phyloP scores from a whole-genome alignment of 2,329 filamentous ascomycete species.

The Sporothrix curviconia region DNA sequence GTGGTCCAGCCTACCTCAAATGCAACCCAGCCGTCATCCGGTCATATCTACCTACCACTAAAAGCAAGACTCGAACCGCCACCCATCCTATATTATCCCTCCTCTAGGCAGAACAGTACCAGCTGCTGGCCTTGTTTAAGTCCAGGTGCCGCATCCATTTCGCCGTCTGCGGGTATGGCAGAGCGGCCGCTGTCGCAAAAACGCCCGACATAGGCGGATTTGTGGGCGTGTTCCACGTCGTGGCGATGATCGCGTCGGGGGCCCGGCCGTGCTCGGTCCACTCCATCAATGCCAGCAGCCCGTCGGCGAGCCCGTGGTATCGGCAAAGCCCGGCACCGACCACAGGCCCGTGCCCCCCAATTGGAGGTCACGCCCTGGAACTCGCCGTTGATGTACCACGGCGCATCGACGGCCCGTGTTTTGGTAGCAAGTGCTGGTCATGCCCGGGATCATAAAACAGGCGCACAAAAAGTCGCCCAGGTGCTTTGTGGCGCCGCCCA shows the following conservation, averaged over 20 bases:
- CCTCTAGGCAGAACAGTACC: slow-evolving; percentile 23
- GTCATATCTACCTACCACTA: too few relatives aligned
- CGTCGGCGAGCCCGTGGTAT: slow-evolving; percentile 32
- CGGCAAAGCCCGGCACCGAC: slow-evolving; percentile 31
- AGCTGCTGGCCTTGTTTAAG: slow-evolving; percentile 24
- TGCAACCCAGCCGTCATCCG: too few relatives aligned
- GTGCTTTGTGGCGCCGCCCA: slow-evolving; percentile 18
- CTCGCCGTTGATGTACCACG: slow-evolving; percentile 34
- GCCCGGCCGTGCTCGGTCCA: slow-evolving; percentile 32
- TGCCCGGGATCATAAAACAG: slow-evolving; percentile 49
- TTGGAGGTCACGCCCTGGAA: slow-evolving; percentile 24
- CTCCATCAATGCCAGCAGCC: slow-evolving; percentile 31
- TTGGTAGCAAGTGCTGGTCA: slow-evolving; percentile 42
- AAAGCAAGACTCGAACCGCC: too few relatives aligned
- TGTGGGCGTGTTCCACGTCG: slow-evolving; percentile 18
- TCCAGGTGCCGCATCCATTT: slow-evolving; percentile 28
- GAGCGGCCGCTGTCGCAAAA: slow-evolving; percentile 34
- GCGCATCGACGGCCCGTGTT: slow-evolving; percentile 32
- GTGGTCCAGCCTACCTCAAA: too few relatives aligned
- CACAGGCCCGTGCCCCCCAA: slow-evolving; percentile 28
- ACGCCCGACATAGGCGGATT: slow-evolving; percentile 24
- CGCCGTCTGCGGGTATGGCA: slow-evolving; percentile 28
- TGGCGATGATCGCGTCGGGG: slow-evolving; percentile 23
- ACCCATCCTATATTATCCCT: too few relatives aligned
- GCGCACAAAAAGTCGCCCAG: slow-evolving; percentile 44